These are phyloP conservation scores for Epichloe sp. DNA, from an alignment of 2,329 filamentous ascomycete species.

Conservation along the genomic window DNA sequence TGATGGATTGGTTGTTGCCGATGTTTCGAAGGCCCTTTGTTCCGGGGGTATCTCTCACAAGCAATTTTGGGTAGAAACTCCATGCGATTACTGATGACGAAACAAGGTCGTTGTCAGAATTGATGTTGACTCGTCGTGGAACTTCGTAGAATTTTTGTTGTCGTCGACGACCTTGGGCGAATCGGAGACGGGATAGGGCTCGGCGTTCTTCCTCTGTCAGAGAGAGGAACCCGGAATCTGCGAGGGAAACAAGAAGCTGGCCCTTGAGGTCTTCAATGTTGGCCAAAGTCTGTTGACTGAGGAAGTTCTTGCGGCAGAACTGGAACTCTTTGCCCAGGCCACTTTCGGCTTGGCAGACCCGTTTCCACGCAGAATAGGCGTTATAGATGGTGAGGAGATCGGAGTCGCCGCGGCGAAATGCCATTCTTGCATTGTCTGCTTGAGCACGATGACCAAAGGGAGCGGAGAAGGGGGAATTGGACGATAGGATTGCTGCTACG, in stretches of 20 bases:
- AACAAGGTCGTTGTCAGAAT: conserved; percentile 69
- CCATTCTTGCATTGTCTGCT: conserved; percentile 64
- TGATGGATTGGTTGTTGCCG: conserved; percentile 83
- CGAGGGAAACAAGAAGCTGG: conserved; percentile 72
- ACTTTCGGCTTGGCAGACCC: conserved; percentile 55
- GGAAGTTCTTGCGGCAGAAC: conserved; percentile 90
- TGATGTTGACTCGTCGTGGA: conserved; percentile 58
- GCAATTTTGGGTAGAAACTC: conserved; percentile 90
- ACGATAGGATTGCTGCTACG: conserved; percentile 83
- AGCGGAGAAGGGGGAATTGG: conserved; percentile 83
- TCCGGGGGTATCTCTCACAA: conserved; percentile 58
- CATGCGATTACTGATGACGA: conserved; percentile 75
- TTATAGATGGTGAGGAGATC: conserved; percentile 90
- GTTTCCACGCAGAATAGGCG: conserved; percentile 81
- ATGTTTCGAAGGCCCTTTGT: conserved; percentile 79
- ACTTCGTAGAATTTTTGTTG: conserved; percentile 71
- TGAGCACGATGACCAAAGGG: conserved; percentile 74
- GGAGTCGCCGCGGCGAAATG: conserved; percentile 77
- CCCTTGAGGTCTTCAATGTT: conserved; percentile 95
- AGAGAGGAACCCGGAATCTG: conserved; percentile 71
- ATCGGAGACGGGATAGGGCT: conserved; percentile 55
- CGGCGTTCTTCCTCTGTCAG: conserved; percentile 61
- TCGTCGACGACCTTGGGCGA: conserved; percentile 38
- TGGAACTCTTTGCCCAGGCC: conserved; percentile 60
- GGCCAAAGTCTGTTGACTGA: conserved; percentile 73